Conservation (phyloP, 1,284 basidiomycete species). For the Hemileia vastatrix region DNA sequence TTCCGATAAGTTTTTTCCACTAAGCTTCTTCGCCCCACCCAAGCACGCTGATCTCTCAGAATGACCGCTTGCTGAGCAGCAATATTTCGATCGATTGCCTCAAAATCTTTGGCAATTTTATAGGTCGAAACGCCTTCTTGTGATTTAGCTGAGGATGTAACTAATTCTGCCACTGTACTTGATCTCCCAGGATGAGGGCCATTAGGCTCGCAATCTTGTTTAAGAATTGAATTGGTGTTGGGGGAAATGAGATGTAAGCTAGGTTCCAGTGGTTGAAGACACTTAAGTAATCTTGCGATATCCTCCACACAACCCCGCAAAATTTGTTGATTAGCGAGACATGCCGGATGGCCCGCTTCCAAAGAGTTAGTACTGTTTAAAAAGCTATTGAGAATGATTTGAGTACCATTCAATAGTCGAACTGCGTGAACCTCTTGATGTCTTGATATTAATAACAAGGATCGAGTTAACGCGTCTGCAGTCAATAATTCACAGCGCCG, state of each 20-base stretch:
- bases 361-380: too few relatives aligned
- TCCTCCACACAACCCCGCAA: too few relatives aligned
- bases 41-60: constrained; percentile 78
- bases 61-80: constrained; percentile 64
- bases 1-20: neutral
- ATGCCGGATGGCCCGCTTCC: too few relatives aligned
- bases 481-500: constrained; percentile 84
- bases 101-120: constrained; percentile 51
- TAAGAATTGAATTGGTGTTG: constrained; percentile 49
- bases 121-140: constrained; percentile 79
- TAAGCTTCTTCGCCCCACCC: constrained; percentile 59
- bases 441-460: constrained; percentile 73
- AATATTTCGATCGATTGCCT: neutral
- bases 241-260: constrained; percentile 27
- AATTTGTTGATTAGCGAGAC: too few relatives aligned
- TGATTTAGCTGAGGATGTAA: constrained; percentile 71
- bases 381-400: too few relatives aligned
- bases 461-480: constrained; percentile 87
- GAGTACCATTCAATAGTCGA: constrained; percentile 77
- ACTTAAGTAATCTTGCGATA: too few relatives aligned
- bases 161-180: constrained; percentile 73
- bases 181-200: constrained; percentile 69
- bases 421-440: constrained; percentile 76
- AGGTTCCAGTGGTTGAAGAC: too few relatives aligned
- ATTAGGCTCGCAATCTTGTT: constrained; percentile 80